Conservation (phyloP, 2,329 filamentous ascomycete genomes). For the Albifimbria verrucaria region DNA sequence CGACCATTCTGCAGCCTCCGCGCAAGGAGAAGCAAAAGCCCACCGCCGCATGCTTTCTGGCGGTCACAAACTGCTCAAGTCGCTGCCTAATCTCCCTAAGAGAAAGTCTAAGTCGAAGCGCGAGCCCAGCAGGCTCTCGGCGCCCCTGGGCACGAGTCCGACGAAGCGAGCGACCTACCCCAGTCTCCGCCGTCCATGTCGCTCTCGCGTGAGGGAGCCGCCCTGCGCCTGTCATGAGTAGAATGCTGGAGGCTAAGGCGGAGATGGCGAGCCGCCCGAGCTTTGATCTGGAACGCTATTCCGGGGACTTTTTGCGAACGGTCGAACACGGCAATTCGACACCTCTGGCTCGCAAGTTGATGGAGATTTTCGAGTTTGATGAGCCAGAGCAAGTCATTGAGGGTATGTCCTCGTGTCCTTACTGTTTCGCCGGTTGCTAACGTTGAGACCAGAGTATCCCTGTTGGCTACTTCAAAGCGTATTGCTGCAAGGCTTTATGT, state of each 20-base stretch:
- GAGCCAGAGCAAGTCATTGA: conserved; percentile 79
- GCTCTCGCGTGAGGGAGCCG: conserved; percentile 32
- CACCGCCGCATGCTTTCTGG: conserved; percentile 62
- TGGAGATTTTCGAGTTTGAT: conserved; percentile 83
- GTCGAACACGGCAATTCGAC: conserved; percentile 42
- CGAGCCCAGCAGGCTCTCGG: conserved; percentile 36
- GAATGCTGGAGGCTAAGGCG: conserved; percentile 70
- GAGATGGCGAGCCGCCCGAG: conserved; percentile 58
- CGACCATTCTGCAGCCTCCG: conserved; percentile 34
- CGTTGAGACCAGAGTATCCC: conserved; percentile 67
- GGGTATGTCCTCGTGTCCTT: conserved; percentile 40
- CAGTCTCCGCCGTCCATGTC: conserved; percentile 18
- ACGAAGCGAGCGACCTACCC: conserved; percentile 19
- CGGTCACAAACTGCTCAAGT: conserved; percentile 62
- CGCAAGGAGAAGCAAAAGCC: conserved; percentile 28
- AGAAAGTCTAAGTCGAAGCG: conserved; percentile 40
- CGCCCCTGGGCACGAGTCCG: conserved; percentile 30
- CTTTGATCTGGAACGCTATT: conserved; percentile 50
- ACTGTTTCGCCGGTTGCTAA: background rate
- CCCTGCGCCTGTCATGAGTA: conserved; percentile 69
- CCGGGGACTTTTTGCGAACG: conserved; percentile 33
- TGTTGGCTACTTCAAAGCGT: conserved; percentile 93
- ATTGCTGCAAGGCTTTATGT: conserved; percentile 90
- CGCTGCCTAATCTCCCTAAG: conserved; percentile 57
- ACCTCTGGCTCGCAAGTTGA: conserved; percentile 66